These are phyloP conservation scores for Pyrrhoderma lamaoense DNA, from an alignment of 1,284 basidiomycete genomes.

Conservation along the genomic window DNA sequence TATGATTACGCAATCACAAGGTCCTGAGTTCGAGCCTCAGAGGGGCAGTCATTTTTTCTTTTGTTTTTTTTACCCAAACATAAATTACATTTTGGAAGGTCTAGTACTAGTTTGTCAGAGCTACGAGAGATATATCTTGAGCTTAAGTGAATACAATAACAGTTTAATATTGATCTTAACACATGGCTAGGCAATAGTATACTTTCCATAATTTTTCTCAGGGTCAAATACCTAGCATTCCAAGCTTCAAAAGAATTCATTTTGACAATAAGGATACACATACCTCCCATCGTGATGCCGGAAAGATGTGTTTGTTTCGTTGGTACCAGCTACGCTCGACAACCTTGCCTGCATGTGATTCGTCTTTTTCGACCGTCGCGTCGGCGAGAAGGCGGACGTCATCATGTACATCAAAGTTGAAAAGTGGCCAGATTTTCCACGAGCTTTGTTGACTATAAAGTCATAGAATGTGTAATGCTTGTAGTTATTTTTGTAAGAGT, in stretches of 20 bases:
- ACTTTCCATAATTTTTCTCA: conserved; percentile 85
- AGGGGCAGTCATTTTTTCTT: conserved; percentile 5
- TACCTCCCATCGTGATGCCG: conserved; percentile 90
- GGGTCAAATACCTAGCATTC: conserved; percentile 76
- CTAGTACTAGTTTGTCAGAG: no score
- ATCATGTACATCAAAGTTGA: conserved; percentile 99
- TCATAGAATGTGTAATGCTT: conserved; percentile 98
- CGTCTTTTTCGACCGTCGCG: conserved; percentile 95
- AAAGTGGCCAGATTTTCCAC: conserved; percentile 95
- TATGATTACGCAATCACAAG: conserved; percentile 8
- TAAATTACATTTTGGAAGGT: no score
- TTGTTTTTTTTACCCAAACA: neutral
- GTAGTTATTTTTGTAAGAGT: conserved; percentile 10
- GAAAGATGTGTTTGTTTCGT: conserved; percentile 96
- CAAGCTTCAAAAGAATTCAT: neutral
- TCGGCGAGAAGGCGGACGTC: conserved; percentile 95
- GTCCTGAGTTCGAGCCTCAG: conserved; percentile 16
- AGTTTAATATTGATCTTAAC: no score
- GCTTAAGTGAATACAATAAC: no score
- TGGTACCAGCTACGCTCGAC: conserved; percentile 96
- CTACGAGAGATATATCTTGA: no score
- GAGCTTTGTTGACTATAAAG: conserved; percentile 96
- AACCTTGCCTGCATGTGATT: conserved; percentile 98
- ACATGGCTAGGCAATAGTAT: conserved; percentile 67
- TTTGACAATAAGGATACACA: conserved; percentile 26